Base-by-base conservation (phyloP, 2,329 filamentous ascomycete genomes). In the Zasmidium angulare region DNA sequence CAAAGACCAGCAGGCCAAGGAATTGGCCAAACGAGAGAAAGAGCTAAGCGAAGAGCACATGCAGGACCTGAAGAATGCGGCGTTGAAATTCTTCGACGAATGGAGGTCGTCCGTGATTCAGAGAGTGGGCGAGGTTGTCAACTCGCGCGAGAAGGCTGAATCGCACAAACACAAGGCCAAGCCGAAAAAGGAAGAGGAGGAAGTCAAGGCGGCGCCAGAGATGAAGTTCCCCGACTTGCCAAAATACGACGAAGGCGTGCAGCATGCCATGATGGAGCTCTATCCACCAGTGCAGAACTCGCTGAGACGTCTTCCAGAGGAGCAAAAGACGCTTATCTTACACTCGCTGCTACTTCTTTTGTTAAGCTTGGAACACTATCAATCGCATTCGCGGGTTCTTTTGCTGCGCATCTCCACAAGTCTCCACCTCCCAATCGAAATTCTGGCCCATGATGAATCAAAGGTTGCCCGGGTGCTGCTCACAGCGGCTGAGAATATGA, bases 381-480 rank as follows among this genome's bases (percentile, higher is more conserved):
- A 72, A 20, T 67, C 74, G 2, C 66, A 76, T 50, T 76, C 75
- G 1, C 64, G 75, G 6, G 69, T 73, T 0, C 63, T 76, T 2
- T 62, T 77, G 9, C 58, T 76, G 1, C 66, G 70, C 36, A 53
- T 76, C 7, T 71, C 71, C 1, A 74, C 66, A 17, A 73, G 70
- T 43, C 66, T 76, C 0, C 63, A 68, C n/a, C 66, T 76, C 0
- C 60, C 68, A 1, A 67, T 71, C 36, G 63, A 68, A 19, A 61
- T 74, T 26, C 66, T 76, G 6, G 69, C 69, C 1, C 62, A 69
- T 12, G 70, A 76, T 46, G 75, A 98, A 72, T 81, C 84, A 47
- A 87, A 90, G 59, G 82, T 96, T 14, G 90, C 91, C 0, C 83
- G 85, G 55, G 89, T 86, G 0, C 78, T 98, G 0, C 83, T 95